Percentiles rank a stretch among this genome's conserved stretches.
These are phyloP conservation scores for Fremontodendron californicum DNA, from an alignment of 345 rosid genomes.

Conservation along the genomic window DNA sequence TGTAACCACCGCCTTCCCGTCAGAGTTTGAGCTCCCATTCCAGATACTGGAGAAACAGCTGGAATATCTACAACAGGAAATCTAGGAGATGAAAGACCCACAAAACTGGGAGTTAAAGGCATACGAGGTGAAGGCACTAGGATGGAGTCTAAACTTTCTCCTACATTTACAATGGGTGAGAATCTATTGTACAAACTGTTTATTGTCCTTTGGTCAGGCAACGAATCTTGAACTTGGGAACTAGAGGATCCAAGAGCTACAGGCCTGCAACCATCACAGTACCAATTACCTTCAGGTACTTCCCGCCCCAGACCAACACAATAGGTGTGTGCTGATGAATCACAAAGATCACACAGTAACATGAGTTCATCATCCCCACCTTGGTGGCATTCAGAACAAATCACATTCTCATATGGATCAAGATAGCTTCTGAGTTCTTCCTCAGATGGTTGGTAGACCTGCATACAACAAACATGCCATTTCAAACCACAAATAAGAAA, in stretches of 20 bases:
- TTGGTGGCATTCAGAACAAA: constrained; percentile 89
- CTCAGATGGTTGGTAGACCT: constrained; percentile 97
- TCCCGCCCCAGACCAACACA: constrained; percentile 94
- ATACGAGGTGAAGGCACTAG: constrained; percentile 50
- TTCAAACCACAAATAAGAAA: constrained; percentile 10
- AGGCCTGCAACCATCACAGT: constrained; percentile 90
- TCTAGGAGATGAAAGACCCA: constrained; percentile 63
- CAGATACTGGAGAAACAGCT: constrained; percentile 55
- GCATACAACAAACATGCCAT: constrained; percentile 21
- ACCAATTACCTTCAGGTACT: constrained; percentile 99
- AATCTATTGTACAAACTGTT: constrained; percentile 45
- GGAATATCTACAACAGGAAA: constrained; percentile 47
- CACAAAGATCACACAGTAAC: constrained; percentile 95
- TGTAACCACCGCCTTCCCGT: constrained; percentile 79
- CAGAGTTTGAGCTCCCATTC: constrained; percentile 72
- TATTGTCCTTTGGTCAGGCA: constrained; percentile 51
- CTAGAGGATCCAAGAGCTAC: constrained; percentile 73
- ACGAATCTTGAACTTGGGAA: constrained; percentile 46
- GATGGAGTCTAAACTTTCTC: constrained; percentile 47
- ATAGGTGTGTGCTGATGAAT: constrained; percentile 97
- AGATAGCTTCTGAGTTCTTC: constrained; percentile 94
- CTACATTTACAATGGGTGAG: constrained; percentile 40
- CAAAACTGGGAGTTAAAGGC: constrained; percentile 40
- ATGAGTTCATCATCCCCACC: constrained; percentile 98
- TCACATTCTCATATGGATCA: constrained; percentile 88